These are phyloP conservation scores for Purshia tridentata DNA, from an alignment of 306 rosid species.

Conservation along the genomic window DNA sequence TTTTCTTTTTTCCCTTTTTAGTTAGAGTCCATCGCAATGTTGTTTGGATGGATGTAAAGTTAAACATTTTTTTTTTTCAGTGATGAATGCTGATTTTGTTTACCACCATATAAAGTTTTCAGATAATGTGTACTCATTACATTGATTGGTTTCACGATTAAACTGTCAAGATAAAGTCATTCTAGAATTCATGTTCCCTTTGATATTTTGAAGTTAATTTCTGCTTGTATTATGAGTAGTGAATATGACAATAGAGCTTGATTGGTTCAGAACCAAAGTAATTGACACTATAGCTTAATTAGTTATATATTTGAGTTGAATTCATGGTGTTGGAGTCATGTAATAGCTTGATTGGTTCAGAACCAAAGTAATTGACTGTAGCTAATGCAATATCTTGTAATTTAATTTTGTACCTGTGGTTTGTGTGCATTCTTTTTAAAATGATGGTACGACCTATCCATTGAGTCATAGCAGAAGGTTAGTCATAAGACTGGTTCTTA, in stretches of 20 bases:
- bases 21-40: not conserved
- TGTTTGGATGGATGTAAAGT: not conserved
- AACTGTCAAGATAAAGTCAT: not conserved
- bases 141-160: not conserved
- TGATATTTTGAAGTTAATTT: not conserved
- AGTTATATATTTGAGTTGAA: not conserved
- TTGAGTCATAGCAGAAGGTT: not conserved
- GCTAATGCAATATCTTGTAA: not conserved
- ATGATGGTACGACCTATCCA: not conserved
- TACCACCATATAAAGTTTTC: not conserved
- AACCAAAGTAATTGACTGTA: not conserved
- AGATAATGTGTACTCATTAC: not conserved
- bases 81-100: too few relatives aligned
- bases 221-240: not conserved
- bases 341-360: not conserved
- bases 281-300: too few relatives aligned
- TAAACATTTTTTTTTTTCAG: not conserved
- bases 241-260: too few relatives aligned
- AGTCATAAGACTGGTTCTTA: not conserved
- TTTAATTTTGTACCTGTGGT: not conserved
- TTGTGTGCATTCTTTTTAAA: not conserved
- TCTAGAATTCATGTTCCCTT: not conserved
- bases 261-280: too few relatives aligned
- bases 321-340: too few relatives aligned
- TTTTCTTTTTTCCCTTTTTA: not conserved